A percentile compares a stretch with the other conserved stretches of the same genome.
phyloP scores from a whole-genome alignment of 2,329 filamentous ascomycete genomes.

The Ilyonectria robusta region DNA sequence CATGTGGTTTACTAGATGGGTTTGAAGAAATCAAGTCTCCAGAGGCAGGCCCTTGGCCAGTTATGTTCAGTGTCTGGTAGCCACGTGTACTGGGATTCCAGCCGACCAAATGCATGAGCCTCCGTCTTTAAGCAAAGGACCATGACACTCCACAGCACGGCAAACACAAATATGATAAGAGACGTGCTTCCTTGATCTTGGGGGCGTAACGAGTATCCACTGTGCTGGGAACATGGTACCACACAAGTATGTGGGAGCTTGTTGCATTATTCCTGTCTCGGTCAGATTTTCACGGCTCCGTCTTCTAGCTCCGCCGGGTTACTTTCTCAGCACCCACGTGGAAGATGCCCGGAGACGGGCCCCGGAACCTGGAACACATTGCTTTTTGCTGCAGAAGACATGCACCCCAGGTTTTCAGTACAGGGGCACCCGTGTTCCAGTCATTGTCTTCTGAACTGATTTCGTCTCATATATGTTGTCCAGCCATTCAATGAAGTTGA shows the following conservation, averaged over 20 bases:
- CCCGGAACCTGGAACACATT: slow-evolving; percentile 3
- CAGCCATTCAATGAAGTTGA: background rate
- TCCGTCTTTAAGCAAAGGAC: background rate
- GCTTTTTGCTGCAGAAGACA: slow-evolving; percentile 13
- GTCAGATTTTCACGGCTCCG: background rate
- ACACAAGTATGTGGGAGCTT: background rate
- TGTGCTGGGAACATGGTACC: background rate
- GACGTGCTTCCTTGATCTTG: background rate
- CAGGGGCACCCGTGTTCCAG: background rate
- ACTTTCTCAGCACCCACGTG: slow-evolving; percentile 13
- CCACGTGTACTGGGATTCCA: background rate
- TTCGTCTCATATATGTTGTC: background rate
- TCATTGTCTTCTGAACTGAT: background rate
- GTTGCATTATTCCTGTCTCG: background rate
- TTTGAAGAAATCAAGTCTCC: background rate
- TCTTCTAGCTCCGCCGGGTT: background rate
- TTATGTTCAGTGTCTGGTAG: background rate
- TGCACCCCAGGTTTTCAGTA: slow-evolving; percentile 3
- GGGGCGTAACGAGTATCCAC: background rate
- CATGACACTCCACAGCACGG: background rate
- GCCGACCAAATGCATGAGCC: background rate
- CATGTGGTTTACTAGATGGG: background rate
- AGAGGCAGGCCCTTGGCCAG: background rate
- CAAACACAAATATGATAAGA: background rate
- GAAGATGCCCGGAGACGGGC: background rate